These are phyloP conservation scores for Eucalyptus fibrosa DNA, from an alignment of 345 rosid species.

Conservation along the genomic window DNA sequence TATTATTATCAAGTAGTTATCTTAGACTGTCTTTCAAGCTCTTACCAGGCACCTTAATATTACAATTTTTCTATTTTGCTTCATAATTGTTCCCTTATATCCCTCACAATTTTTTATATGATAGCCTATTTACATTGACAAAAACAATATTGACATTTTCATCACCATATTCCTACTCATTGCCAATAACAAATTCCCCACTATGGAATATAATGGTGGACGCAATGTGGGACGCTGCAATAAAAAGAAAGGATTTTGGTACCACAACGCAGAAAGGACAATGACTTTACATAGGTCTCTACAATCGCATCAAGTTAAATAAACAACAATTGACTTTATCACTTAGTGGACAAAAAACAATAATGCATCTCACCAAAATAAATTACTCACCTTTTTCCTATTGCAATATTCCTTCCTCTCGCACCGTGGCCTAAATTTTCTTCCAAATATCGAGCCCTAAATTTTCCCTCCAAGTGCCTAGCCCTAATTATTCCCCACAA, in stretches of 20 bases:
- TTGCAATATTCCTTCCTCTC: not conserved
- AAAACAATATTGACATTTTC: not conserved
- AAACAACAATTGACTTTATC: not conserved
- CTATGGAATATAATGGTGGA: not conserved
- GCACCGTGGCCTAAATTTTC: not conserved
- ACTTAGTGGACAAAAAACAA: not conserved
- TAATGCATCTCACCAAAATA: not conserved
- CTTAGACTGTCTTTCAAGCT: not conserved
- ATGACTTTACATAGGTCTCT: not conserved
- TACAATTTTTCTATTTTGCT: not conserved
- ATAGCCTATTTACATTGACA: not conserved
- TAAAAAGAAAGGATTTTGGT: not conserved
- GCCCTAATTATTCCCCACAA: not conserved
- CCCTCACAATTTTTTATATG: not conserved
- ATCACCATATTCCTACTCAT: not conserved
- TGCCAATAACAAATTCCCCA: not conserved
- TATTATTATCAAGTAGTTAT: not conserved
- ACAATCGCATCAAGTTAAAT: not conserved
- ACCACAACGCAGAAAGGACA: fast-evolving
- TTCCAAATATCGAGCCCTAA: not conserved
- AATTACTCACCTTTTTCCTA: not conserved
- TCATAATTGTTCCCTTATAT: not conserved
- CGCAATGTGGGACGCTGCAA: fast-evolving
- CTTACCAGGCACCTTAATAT: not conserved
- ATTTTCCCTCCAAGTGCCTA: not conserved